Evolutionary conservation across 2,329 filamentous ascomycete genomes (phyloP), one percentile per base, ranked within the genome.

Genomic region (Fusarium musae): DNA sequence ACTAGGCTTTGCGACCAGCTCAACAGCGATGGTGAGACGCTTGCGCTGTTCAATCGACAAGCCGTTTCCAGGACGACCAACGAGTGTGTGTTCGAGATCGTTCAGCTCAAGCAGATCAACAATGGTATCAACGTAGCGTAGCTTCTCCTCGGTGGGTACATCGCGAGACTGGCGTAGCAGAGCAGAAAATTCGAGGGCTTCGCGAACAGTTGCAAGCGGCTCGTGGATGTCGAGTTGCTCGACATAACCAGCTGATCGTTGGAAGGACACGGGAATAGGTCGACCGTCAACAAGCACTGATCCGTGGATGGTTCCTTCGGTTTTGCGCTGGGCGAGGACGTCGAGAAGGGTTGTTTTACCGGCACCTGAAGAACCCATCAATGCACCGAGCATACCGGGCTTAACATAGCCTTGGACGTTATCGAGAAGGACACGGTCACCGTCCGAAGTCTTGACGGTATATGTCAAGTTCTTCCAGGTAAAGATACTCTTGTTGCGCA

Each of bases 321-420:
- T 94, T 62, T 93, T 92, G 71, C 93, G 89, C 69, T 93, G 93
- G 5, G 94, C 94, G 28, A 97, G 87, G 4, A 94, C 93, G 79
- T 96, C 94, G 9, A 97, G 85, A 3, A 97, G 87, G 0, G 94
- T 96, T 0, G 94, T 97, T 82, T 97, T 97, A 43, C 94, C 94
- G 15, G 94, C 94, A 70, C 93, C 93, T 19, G 91, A 93, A 3
- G 93, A 90, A 76, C 93, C 92, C 93, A 95, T 93, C 26, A 96
- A 84, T 6, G 93, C 93, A 7, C 91, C 93, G 28, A 95, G 83
- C 72, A 91, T 94, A 43, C 93, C 93, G 1, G 93, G 93, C 79
- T 94, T 93, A 54, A 95, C 92, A 89, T 92, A 97, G 6, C 94
- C 94, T 71, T 94, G 90, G 1, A 97, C 92, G 61, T 96, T 88